These are phyloP conservation scores for Alternaria viburni DNA, from an alignment of 2,329 filamentous ascomycete genomes.

Conservation along the genomic window DNA sequence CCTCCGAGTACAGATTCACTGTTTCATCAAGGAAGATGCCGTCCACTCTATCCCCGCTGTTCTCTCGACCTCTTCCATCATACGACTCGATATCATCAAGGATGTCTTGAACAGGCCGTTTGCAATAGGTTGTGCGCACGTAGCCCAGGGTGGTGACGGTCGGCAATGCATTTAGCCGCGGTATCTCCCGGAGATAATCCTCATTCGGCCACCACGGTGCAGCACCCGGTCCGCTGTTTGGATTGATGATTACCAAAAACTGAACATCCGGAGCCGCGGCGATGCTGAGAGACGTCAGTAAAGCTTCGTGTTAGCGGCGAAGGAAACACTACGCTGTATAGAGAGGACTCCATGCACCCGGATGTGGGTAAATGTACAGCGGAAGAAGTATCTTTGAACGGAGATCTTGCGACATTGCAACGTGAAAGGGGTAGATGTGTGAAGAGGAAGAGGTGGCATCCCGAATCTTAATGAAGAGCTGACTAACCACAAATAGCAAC, in stretches of 20 bases:
- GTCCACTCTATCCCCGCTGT: constrained; percentile 47
- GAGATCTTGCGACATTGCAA: not conserved
- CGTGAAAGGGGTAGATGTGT: not conserved
- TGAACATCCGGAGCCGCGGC: constrained; percentile 46
- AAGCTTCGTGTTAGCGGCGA: not conserved
- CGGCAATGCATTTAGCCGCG: constrained; percentile 47
- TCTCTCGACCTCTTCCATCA: constrained; percentile 48
- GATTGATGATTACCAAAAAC: constrained; percentile 61
- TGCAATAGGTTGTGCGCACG: constrained; percentile 58
- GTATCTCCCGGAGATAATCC: constrained; percentile 55
- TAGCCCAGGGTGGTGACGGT: constrained; percentile 60
- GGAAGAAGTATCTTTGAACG: constrained; percentile 53
- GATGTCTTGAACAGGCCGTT: constrained; percentile 23
- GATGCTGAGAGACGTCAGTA: constrained; percentile 14
- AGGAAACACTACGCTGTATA: constrained; percentile 48
- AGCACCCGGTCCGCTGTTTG: constrained; percentile 55
- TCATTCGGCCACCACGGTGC: constrained; percentile 53
- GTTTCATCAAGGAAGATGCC: constrained; percentile 62
- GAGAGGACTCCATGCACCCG: constrained; percentile 57
- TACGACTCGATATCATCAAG: constrained; percentile 55
- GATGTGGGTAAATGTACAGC: constrained; percentile 58
- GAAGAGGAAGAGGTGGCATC: not conserved
- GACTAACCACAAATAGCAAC: constrained; percentile 3
- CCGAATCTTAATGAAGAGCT: not conserved
- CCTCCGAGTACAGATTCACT: constrained; percentile 38